These are phyloP conservation scores for Amphirosellinia nigrospora DNA, from an alignment of 495 filamentous ascomycete genomes.

Conservation along the genomic window DNA sequence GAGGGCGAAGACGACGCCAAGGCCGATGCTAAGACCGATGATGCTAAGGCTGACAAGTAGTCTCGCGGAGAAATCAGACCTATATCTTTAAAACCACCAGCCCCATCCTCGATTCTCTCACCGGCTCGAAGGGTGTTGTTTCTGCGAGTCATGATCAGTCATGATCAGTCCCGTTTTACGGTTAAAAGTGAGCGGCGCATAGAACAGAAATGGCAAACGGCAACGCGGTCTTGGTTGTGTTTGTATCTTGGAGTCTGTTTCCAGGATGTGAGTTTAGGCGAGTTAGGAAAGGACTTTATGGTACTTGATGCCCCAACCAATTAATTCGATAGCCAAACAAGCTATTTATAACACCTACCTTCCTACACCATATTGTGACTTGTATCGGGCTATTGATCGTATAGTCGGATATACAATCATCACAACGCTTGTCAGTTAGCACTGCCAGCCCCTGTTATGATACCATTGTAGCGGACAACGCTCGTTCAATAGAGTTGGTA, in stretches of 20 bases:
- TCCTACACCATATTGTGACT: not conserved
- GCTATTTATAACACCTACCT: not conserved
- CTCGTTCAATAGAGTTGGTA: not conserved
- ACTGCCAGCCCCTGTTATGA: not conserved
- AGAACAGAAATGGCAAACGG: slow-evolving; percentile 21
- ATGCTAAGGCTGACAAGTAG: slow-evolving; percentile 19
- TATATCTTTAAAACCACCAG: slow-evolving; percentile 15
- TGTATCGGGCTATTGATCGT: not conserved
- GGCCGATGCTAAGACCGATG: slow-evolving; percentile 24
- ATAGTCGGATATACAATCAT: not conserved
- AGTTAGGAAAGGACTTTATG: slow-evolving; percentile 23
- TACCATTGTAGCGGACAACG: not conserved
- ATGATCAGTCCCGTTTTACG: slow-evolving; percentile 16
- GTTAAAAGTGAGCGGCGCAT: slow-evolving; percentile 16
- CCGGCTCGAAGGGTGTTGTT: slow-evolving; percentile 8
- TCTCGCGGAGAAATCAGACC: not conserved
- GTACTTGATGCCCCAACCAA: slow-evolving; percentile 7
- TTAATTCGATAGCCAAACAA: slow-evolving; percentile 17
- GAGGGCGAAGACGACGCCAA: slow-evolving; percentile 58
- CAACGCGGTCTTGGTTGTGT: slow-evolving; percentile 21
- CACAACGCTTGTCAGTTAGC: not conserved
- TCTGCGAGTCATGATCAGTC: slow-evolving; percentile 6
- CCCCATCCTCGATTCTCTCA: slow-evolving; percentile 9
- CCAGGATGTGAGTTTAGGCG: slow-evolving; percentile 22
- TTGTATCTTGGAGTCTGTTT: slow-evolving; percentile 12